Evolutionary conservation across 805 yeast genomes (phyloP).

Genomic region (Kodamaea hsintzibuensis): DNA sequence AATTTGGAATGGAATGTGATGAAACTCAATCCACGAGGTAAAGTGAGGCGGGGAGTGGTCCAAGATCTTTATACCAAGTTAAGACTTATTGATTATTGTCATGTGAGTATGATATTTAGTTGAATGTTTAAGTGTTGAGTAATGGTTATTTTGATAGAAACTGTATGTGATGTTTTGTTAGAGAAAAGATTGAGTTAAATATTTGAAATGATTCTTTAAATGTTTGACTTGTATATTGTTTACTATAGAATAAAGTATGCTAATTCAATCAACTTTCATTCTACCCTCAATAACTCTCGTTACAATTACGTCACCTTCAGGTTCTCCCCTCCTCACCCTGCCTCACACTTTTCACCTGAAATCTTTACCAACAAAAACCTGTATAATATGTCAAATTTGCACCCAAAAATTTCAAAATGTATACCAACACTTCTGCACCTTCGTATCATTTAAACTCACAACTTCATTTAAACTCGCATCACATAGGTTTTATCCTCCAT

Average conservation of each 20-base stretch:
- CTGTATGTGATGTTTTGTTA: no score
- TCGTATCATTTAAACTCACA: background rate
- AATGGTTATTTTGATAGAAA: no score
- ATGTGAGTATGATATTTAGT: background rate
- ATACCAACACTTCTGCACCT: background rate
- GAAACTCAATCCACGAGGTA: background rate
- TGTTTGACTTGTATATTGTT: no score
- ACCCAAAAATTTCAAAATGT: background rate
- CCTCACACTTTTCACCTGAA: background rate
- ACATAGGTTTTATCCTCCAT: background rate
- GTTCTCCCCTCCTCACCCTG: background rate
- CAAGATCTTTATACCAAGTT: background rate
- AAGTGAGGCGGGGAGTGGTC: background rate
- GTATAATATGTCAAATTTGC: background rate
- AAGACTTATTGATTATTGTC: background rate
- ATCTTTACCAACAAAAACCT: background rate
- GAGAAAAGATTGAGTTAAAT: no score
- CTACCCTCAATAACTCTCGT: no score
- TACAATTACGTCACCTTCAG: no score
- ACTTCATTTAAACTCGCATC: background rate
- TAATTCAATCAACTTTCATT: no score
- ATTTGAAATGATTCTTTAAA: no score
- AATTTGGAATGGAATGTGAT: background rate
- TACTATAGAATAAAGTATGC: no score
- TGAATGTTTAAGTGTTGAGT: background rate